Base-by-base conservation (phyloP, 768 basidiomycete species). In the Russula sp. region DNA sequence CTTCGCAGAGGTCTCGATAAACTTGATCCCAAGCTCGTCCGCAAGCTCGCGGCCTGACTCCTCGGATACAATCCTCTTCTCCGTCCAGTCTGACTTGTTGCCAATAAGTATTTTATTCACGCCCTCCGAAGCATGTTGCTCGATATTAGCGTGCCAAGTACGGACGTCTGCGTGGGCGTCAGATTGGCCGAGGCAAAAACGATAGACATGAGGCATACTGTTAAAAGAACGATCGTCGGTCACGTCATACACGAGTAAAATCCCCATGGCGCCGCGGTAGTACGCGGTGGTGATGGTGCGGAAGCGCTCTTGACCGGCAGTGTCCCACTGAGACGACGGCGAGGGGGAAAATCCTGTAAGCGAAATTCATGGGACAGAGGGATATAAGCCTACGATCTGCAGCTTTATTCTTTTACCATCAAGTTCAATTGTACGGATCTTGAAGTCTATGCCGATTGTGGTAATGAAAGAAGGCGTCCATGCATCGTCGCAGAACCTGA, bases 381-480 rank as follows among this genome's bases (percentile, higher is more conserved):
- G 3, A 41, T 25, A 32, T 16, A 13, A 7, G 81, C 90, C 67
- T 66, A 96, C 95, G 73, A 98, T 98, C 75, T 98, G 96, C n/a
- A 98, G 83, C 77, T 98, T 98, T 73, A 98, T 94, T 48, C 92
- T 85, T 78, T 98, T 98, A 43, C 96, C 96, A 69, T 98, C 96
- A 53, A 98, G 82, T 74, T 98, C 95, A 73, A 98, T 98, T 55
- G 95, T 98, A 38, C 96, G 87, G 76, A 98, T 98, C 87, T 95
- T 96, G 82, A 97, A 97, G 83, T 97, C 94, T 68, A 98, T 95
- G 61, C 96, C 97, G 74, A 99, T 99, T 60, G 97, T 99, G 60
- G 95, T 98, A 76, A 98, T 98, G 80, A 98, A 98, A 47, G 91
- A 94, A 51, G 95, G 95, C 38, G 97, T 98, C 94, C 95, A 99